Evolutionary conservation across 805 yeast species (phyloP).

Genomic region (Ascoidea asiatica): DNA sequence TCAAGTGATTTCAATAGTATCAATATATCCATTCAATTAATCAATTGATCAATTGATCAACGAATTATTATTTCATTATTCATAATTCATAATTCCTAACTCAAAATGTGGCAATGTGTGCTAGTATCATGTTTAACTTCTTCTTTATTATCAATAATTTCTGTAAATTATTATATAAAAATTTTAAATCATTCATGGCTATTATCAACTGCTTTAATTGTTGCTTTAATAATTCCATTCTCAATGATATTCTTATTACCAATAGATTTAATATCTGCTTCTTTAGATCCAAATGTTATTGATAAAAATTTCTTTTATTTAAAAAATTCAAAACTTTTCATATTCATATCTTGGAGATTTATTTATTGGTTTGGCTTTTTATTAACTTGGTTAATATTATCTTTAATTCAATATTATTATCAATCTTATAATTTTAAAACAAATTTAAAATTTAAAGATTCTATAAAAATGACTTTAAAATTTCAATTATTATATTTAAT

Average conservation of each 20-base stretch:
- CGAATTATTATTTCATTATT: too few species aligned
- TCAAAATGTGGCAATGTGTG: slow-evolving; percentile 5
- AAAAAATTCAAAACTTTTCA: slow-evolving; percentile 24
- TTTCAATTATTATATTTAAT: slow-evolving; percentile 47
- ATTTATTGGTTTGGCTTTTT: slow-evolving; percentile 72
- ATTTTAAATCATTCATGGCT: slow-evolving; percentile 24
- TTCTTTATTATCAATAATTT: slow-evolving; percentile 10
- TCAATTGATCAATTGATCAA: too few species aligned
- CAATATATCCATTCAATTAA: too few species aligned
- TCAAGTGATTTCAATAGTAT: too few species aligned
- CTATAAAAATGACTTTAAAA: slow-evolving; percentile 39
- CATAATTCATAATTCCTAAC: too few species aligned
- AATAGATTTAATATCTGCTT: slow-evolving; percentile 52
- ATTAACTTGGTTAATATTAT: slow-evolving; percentile 69
- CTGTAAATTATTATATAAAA: slow-evolving; percentile 23
- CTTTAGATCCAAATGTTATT: slow-evolving; percentile 21
- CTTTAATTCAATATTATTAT: slow-evolving; percentile 60
- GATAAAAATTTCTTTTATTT: slow-evolving; percentile 28
- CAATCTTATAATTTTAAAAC: slow-evolving; percentile 52
- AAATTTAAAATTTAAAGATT: slow-evolving; percentile 34
- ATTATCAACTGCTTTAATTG: slow-evolving; percentile 30
- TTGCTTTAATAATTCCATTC: slow-evolving; percentile 62
- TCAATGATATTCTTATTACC: slow-evolving; percentile 67
- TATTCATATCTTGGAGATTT: slow-evolving; percentile 54
- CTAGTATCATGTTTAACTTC: slow-evolving; percentile 3